Evolutionary conservation across 1,284 basidiomycete genomes (phyloP).

Genomic region (Flammula alnicola): DNA sequence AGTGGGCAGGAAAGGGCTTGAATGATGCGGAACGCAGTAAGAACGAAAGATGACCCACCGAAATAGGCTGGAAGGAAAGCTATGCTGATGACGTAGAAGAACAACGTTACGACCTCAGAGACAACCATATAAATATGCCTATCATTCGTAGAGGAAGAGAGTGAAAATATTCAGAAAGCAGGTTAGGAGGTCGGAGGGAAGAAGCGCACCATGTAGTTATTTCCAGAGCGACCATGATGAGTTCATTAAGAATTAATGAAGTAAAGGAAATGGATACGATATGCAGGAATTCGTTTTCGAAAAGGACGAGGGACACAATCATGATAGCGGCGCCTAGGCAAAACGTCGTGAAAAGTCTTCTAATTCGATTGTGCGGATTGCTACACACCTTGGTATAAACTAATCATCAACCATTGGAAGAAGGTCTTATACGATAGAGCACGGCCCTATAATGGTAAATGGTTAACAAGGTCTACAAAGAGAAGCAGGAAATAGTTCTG

Average conservation of each 20-base stretch:
- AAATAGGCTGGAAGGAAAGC: slow-evolving; percentile 97
- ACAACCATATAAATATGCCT: slow-evolving; percentile 98
- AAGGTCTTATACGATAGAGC: slow-evolving; percentile 96
- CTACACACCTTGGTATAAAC: slow-evolving; percentile 89
- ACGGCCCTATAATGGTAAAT: slow-evolving; percentile 83
- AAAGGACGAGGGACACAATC: slow-evolving; percentile 95
- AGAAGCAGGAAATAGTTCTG: neutral
- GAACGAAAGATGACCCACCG: slow-evolving; percentile 58
- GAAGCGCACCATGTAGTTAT: slow-evolving; percentile 89
- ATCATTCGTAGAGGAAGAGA: no score
- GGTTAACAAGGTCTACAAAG: neutral
- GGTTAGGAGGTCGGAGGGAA: slow-evolving; percentile 4
- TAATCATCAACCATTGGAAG: slow-evolving; percentile 98
- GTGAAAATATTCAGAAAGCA: slow-evolving; percentile 16
- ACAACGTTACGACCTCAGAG: slow-evolving; percentile 87
- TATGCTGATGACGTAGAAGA: slow-evolving; percentile 92
- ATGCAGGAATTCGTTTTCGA: slow-evolving; percentile 97
- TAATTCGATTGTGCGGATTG: neutral
- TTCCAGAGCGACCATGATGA: slow-evolving; percentile 98
- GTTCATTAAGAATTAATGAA: slow-evolving; percentile 93
- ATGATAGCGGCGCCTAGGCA: slow-evolving; percentile 91
- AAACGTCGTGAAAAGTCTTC: no score
- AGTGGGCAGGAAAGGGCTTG: neutral
- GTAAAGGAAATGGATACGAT: slow-evolving; percentile 99
- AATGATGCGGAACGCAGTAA: neutral